Percentiles rank a stretch among this genome's conserved stretches.
These are phyloP conservation scores for Trichophyton schoenleinii DNA, from an alignment of 2,329 filamentous ascomycete species.

Conservation along the genomic window DNA sequence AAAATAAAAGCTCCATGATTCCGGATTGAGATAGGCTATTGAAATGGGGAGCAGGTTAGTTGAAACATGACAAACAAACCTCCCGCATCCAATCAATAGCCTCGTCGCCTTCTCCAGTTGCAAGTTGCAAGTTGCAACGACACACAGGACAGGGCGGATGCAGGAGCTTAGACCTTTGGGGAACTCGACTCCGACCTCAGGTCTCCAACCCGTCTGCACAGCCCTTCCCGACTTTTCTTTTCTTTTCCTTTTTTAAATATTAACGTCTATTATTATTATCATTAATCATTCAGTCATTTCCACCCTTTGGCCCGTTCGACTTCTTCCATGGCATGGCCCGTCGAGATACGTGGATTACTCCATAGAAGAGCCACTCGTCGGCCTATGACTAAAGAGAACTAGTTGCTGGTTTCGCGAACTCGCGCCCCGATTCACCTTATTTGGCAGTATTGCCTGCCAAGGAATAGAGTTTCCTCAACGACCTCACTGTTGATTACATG, in stretches of 20 bases:
- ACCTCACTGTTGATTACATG: slow-evolving; percentile 1
- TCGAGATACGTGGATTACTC: background rate
- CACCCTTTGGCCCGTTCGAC: background rate
- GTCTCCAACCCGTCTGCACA: background rate
- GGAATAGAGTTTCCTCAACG: slow-evolving; percentile 2
- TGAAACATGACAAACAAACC: slow-evolving; percentile 3
- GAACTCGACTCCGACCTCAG: background rate
- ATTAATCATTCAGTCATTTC: background rate
- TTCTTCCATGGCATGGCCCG: background rate
- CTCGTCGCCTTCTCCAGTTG: background rate
- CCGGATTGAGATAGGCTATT: slow-evolving; percentile 1
- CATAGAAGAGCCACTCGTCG: background rate
- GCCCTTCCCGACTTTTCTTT: background rate
- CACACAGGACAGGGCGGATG: background rate
- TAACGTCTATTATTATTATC: background rate
- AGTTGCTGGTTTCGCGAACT: background rate
- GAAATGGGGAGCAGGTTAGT: background rate
- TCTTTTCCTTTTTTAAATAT: background rate
- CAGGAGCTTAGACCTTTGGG: slow-evolving; percentile 1
- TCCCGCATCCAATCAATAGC: background rate
- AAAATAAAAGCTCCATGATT: slow-evolving; percentile 1
- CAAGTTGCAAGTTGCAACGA: background rate
- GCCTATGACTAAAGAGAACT: background rate
- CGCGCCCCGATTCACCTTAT: background rate
- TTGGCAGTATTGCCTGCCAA: background rate